A percentile compares a stretch with the other conserved stretches of the same genome.
Evolutionary conservation across 116 monocot genomes (phyloP).

Genomic region (Iris pallida): DNA sequence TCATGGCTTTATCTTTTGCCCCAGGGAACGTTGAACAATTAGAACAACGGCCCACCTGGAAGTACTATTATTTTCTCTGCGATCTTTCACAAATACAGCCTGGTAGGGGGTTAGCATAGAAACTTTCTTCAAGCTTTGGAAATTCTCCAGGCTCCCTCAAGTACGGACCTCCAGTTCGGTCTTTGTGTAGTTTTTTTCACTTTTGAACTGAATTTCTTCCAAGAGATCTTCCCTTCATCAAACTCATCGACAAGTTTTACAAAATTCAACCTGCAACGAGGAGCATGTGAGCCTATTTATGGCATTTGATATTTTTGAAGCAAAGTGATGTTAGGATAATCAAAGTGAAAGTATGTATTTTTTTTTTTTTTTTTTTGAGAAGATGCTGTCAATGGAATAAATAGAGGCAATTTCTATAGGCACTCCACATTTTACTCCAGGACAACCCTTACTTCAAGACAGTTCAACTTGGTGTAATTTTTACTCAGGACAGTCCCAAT

Average conservation of each 20-base stretch:
- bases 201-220: constrained; percentile 87
- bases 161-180: constrained; percentile 75
- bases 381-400: too few relatives aligned
- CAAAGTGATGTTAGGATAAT: not conserved
- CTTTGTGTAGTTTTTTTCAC: constrained; percentile 73
- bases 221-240: constrained; percentile 71
- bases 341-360: too few relatives aligned
- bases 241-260: constrained; percentile 77
- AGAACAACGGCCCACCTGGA: not conserved
- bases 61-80: not conserved
- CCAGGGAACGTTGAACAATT: not conserved
- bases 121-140: constrained; percentile 94
- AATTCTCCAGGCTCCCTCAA: constrained; percentile 71
- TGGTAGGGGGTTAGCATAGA: constrained; percentile 87
- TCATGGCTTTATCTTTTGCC: not conserved
- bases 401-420: too few relatives aligned
- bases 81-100: constrained; percentile 81
- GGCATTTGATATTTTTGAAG: too few relatives aligned
- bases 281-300: too few relatives aligned
- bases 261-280: constrained; percentile 57
- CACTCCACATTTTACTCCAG: too few relatives aligned
- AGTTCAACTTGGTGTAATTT: too few relatives aligned
- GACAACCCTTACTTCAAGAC: too few relatives aligned
- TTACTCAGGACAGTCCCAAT: too few relatives aligned
- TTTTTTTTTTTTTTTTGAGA: too few relatives aligned